Evolutionary conservation across 352 stramenopile species (phyloP), one percentile per base, ranked within the genome.

Genomic region (Pelagophyceae sp.): DNA sequence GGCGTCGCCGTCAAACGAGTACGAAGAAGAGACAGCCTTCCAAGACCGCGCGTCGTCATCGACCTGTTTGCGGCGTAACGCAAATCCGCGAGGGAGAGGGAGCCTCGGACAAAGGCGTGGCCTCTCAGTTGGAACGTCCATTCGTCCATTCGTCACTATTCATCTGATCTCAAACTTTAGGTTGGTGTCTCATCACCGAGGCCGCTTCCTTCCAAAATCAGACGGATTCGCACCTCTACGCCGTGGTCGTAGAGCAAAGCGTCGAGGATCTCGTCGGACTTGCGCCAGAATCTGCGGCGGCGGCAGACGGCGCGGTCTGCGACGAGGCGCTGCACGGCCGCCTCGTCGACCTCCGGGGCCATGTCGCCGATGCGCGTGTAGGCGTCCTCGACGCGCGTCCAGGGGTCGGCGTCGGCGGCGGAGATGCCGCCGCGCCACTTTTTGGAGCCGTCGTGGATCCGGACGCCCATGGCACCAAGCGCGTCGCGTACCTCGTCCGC

Each of bases 231-330:
- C 19, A 87, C 77, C 38, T 51, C 80, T 20, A 88, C 85, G 19
- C 79, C 72, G 75, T 87, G 76, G 15, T 83, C 77, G 72, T 79
- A 76, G 78, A 84, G 75, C 23, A 88, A 76, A 29, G 82, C 54
- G 61, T 88, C 83, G 23, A 83, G 77, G 75, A 89, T 82, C 11
- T 74, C 78, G 80, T 89, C 85, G 0, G 85, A 83, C 20, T 78
- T 72, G 45, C 86, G 76, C 79, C 84, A 89, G 67, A 81, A 38
- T 35, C 80, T 37, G 29, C 38, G 78, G 33, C 81, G 82, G 31
- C 78, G 78, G 45, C 77, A 80, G 33, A 79, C 2, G 2, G 80
- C 38, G 31, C 83, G 77, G 23, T 79, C 69, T 20, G 69, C 31
- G 17, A 88, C 38, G 19, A 87, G 60, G 3, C 3, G 6, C 31